A percentile compares a stretch with the other conserved stretches of the same genome.
phyloP scores from a whole-genome alignment of 75 land plant genomes.

The Pinus tabuliformis region DNA sequence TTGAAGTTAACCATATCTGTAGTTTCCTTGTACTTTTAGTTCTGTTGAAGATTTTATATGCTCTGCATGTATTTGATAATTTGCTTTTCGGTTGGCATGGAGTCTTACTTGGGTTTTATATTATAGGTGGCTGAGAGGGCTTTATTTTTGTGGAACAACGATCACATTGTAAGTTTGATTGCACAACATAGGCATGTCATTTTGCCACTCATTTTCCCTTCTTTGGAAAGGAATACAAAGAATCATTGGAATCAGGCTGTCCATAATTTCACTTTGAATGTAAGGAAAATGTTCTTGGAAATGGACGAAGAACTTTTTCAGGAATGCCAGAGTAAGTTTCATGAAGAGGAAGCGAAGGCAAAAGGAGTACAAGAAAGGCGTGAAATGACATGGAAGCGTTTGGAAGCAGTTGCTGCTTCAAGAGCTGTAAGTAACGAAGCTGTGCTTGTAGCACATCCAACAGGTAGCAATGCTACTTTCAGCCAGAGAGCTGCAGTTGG shows the following conservation, averaged over 20 bases:
- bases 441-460: constrained; percentile 31
- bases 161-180: constrained; percentile 47
- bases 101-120: neutral
- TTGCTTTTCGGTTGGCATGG: neutral
- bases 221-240: constrained; percentile 44
- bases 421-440: constrained; percentile 35
- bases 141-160: constrained; percentile 63
- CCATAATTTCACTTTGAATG: constrained; percentile 46
- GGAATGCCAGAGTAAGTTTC: constrained; percentile 33
- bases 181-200: constrained; percentile 53
- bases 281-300: constrained; percentile 53
- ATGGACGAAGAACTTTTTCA: constrained; percentile 50
- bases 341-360: constrained; percentile 38
- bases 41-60: too few relatives aligned
- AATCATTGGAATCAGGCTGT: constrained; percentile 67
- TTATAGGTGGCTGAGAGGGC: constrained; percentile 61
- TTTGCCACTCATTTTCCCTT: constrained; percentile 40
- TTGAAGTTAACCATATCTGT: too few relatives aligned
- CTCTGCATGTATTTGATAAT: neutral
- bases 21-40: too few relatives aligned
- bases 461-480: constrained; percentile 1
- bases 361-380: constrained; percentile 32
- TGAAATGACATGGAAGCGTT: constrained; percentile 44
- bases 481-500: constrained; percentile 12
- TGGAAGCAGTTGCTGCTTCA: constrained; percentile 40